These are phyloP conservation scores for Thuja plicata DNA, from an alignment of 83 land plant species.

Conservation along the genomic window DNA sequence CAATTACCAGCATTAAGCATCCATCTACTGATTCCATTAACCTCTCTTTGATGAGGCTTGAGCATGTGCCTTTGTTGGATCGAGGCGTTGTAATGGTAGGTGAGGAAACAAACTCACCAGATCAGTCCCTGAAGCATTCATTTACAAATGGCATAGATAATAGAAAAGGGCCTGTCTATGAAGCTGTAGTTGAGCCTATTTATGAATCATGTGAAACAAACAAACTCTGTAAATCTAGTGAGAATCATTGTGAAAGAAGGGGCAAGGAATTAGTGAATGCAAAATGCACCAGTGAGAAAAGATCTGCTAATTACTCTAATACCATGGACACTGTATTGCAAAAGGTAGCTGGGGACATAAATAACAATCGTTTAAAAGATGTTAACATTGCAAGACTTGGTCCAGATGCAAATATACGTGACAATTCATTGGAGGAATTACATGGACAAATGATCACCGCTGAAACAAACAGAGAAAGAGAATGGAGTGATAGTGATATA, in stretches of 20 bases:
- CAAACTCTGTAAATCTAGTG: not conserved
- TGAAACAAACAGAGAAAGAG: not conserved
- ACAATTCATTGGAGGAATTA: too few relatives aligned
- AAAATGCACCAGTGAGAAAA: not conserved
- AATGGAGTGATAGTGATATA: not conserved
- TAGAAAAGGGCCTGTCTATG: not conserved
- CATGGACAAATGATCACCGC: not conserved
- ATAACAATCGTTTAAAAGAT: not conserved
- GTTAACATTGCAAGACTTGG: too few relatives aligned
- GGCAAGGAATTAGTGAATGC: not conserved
- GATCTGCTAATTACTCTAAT: not conserved
- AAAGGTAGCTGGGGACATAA: not conserved
- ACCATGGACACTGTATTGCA: not conserved
- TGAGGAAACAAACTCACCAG: not conserved
- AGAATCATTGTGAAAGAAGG: not conserved
- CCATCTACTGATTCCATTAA: not conserved
- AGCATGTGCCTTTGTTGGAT: not conserved
- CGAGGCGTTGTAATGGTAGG: not conserved
- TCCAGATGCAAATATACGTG: too few relatives aligned
- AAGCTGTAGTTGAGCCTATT: slow-evolving; percentile 8
- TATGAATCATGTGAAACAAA: slow-evolving; percentile 1
- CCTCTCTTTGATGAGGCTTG: not conserved
- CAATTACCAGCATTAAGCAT: not conserved
- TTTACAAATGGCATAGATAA: not conserved
- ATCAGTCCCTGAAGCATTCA: not conserved